These are phyloP conservation scores for Paspalum vaginatum DNA, from an alignment of 176 grass and related monocot genomes.

Conservation along the genomic window DNA sequence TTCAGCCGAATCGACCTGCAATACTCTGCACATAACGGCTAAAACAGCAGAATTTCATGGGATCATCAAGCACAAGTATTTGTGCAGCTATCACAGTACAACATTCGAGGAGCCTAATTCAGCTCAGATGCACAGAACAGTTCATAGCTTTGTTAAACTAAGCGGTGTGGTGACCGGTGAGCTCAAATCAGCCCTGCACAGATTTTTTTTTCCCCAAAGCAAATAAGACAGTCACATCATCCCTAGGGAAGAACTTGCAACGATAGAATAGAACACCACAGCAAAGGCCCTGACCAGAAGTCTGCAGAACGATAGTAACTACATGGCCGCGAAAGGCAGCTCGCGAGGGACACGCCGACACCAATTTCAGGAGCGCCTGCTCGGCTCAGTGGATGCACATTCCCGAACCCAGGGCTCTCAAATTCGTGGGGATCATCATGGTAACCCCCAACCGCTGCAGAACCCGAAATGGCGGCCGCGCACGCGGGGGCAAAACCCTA, in stretches of 20 bases:
- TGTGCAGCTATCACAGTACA: neutral
- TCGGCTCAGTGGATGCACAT: too few species aligned
- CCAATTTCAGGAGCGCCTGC: neutral
- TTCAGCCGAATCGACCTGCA: neutral
- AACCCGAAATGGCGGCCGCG: neutral
- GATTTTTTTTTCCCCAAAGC: too few species aligned
- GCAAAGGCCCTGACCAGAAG: neutral
- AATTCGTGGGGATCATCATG: too few species aligned
- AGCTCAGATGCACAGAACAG: neutral
- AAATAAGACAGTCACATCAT: neutral
- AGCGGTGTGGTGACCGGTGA: neutral
- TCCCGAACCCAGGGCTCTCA: neutral
- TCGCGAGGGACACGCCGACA: neutral
- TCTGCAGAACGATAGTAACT: neutral
- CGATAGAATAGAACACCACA: too few species aligned
- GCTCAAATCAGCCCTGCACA: neutral
- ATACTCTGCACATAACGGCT: neutral
- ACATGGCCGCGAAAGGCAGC: neutral
- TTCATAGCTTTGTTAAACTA: neutral
- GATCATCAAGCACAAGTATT: neutral
- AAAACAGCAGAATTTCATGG: neutral
- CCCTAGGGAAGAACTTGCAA: neutral
- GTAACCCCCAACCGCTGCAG: neutral
- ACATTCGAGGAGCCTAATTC: neutral
- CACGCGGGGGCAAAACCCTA: neutral